Conservation (phyloP, 179 eudicot species). For the Vitellaria paradoxa region DNA sequence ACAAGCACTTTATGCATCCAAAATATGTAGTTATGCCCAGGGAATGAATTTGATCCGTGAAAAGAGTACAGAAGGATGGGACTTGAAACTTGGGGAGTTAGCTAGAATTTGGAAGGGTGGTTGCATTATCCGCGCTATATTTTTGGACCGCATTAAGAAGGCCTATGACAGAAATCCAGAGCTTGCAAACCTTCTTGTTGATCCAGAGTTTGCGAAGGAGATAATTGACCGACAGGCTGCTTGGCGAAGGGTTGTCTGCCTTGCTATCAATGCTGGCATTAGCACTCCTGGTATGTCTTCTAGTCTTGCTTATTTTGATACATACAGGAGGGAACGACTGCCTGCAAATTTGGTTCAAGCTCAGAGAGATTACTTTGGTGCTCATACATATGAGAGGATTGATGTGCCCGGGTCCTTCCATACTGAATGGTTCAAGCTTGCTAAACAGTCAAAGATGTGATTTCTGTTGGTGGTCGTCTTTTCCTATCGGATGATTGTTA, state of each 20-base stretch:
- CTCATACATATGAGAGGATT: constrained; percentile 89
- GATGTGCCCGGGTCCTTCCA: constrained; percentile 83
- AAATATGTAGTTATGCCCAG: constrained; percentile 89
- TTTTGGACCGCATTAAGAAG: constrained; percentile 87
- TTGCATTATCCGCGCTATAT: constrained; percentile 85
- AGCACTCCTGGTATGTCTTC: constrained; percentile 95
- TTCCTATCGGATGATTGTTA: neutral
- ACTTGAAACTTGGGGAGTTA: constrained; percentile 71
- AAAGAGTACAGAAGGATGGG: constrained; percentile 83
- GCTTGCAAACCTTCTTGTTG: constrained; percentile 79
- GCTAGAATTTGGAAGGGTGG: constrained; percentile 98
- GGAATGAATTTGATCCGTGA: constrained; percentile 93
- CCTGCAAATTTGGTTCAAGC: constrained; percentile 95
- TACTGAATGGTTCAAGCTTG: constrained; percentile 95
- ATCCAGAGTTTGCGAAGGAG: constrained; percentile 84
- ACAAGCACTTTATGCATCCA: constrained; percentile 80
- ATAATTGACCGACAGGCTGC: constrained; percentile 76
- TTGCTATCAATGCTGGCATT: constrained; percentile 77
- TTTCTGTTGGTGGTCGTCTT: constrained; percentile 12
- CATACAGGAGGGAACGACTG: constrained; percentile 75
- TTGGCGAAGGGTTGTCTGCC: constrained; percentile 82
- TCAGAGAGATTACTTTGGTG: constrained; percentile 93
- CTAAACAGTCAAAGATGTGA: constrained; percentile 64
- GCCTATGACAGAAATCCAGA: constrained; percentile 80
- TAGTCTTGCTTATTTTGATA: constrained; percentile 90